Conservation (phyloP, 352 stramenopile species). For the Blastocystis sp. region DNA sequence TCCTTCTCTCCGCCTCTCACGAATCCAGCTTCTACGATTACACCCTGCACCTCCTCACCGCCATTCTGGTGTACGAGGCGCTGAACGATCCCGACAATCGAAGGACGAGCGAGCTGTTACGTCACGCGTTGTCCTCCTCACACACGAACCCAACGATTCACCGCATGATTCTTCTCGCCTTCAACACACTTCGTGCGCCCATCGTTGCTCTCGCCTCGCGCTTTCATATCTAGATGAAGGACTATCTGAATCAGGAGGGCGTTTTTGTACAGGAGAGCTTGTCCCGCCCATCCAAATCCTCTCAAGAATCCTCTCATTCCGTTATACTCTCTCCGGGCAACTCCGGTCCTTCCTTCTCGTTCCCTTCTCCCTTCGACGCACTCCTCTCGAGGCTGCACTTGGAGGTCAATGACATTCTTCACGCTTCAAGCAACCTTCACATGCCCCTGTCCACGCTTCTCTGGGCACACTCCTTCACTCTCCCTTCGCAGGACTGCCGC, state of each 20-base stretch:
- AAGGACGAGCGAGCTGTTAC: neutral
- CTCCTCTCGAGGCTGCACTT: slow-evolving; percentile 23
- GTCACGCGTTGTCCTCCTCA: neutral
- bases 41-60: neutral
- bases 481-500: neutral
- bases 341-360: neutral
- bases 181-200: neutral
- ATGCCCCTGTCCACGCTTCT: slow-evolving; percentile 34
- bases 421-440: neutral
- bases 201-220: neutral
- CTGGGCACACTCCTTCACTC: slow-evolving; percentile 39
- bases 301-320: neutral
- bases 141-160: neutral
- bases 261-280: too few species aligned
- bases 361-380: slow-evolving; percentile 43
- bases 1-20: neutral
- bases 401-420: neutral
- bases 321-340: neutral
- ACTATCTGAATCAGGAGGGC: neutral
- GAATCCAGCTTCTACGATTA: neutral
- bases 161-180: neutral
- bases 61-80: neutral
- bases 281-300: neutral
- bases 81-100: neutral
- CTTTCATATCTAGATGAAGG: neutral